Evolutionary conservation across 176 grass and related monocot species (phyloP), one percentile per base, ranked within the genome.

Genomic region (Cenchrus americanus): DNA sequence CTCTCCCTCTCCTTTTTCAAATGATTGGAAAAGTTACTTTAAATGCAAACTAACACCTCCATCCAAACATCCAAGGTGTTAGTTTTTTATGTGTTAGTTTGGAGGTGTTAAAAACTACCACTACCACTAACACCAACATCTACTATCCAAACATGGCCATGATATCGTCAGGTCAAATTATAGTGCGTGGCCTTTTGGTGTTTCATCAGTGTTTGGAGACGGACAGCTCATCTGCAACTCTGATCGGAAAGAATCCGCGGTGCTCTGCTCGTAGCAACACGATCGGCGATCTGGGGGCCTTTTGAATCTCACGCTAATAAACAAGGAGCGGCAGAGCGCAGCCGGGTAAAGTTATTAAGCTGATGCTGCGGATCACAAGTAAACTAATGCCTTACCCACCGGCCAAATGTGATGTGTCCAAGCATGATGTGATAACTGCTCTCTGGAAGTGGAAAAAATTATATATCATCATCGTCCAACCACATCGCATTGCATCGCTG

Each of bases 321-420:
- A 71, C 78, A 77, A 55, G 62, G 34, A 19, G 60, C 23, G n/a
- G 23, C 66, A 13, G 50, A 19, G 43, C 5, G 78, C 37, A 48
- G 69, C 22, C 23, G 47, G 70, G 69, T 74, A 68, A 89, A 85
- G 63, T 61, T 75, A 85, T 73, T 53, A 68, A 81, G 43, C 77
- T 30, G 26, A 34, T 71, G 47, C 80, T 42, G 19, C 79, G 67
- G 12, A 76, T 75, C 62, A 48, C 8, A 74, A 62, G 54, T 69
- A 80, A 88, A 89, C 70, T 85, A 85, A 64, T 76, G 71, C 63
- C 50, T 57, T 73, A 66, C 48, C 83, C 88, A 86, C 84, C 79
- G 79, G 26, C 84, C 88, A 78, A 78, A 17, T 41, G 78, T 82
- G 79, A 65, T 78, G 83, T 66, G 79, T 69, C 79, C 23, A 69